Percentiles rank a stretch among this genome's conserved stretches.
Evolutionary conservation across 1,284 basidiomycete genomes (phyloP).

Genomic region (Ustilago lituana): DNA sequence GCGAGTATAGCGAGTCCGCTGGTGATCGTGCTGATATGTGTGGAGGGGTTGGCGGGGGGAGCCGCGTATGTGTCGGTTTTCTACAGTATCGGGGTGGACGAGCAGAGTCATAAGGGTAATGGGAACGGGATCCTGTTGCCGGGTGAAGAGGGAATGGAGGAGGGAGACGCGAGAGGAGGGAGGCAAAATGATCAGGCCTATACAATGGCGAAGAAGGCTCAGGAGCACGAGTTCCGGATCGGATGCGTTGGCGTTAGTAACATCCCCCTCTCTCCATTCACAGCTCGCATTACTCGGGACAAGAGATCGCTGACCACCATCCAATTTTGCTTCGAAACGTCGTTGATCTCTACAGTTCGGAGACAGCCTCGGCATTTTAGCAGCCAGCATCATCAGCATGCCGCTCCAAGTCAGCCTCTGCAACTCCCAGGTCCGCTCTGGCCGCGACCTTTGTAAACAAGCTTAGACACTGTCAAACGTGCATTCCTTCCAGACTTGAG

Average conservation of each 20-base stretch:
- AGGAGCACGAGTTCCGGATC: constrained; percentile 65
- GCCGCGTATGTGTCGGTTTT: constrained; percentile 60
- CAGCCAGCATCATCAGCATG: constrained; percentile 62
- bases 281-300: too few relatives aligned
- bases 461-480: constrained; percentile 25
- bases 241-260: constrained; percentile 61
- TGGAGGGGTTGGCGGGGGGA: constrained; percentile 62
- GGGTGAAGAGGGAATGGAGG: neutral
- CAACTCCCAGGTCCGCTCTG: constrained; percentile 47
- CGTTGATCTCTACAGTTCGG: constrained; percentile 39
- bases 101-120: neutral
- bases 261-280: too few relatives aligned
- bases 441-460: constrained; percentile 57
- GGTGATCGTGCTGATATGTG: constrained; percentile 61
- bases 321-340: too few relatives aligned
- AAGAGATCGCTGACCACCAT: too few relatives aligned
- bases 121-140: constrained; percentile 3
- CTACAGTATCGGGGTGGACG: constrained; percentile 55
- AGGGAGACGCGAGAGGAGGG: neutral
- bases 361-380: constrained; percentile 62
- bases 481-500: too few relatives aligned
- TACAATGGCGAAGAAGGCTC: constrained; percentile 25
- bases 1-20: constrained; percentile 59
- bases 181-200: constrained; percentile 8
- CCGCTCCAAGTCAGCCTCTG: constrained; percentile 60